Base-by-base conservation (phyloP, 2,329 filamentous ascomycete species). In the Hortaea werneckii region DNA sequence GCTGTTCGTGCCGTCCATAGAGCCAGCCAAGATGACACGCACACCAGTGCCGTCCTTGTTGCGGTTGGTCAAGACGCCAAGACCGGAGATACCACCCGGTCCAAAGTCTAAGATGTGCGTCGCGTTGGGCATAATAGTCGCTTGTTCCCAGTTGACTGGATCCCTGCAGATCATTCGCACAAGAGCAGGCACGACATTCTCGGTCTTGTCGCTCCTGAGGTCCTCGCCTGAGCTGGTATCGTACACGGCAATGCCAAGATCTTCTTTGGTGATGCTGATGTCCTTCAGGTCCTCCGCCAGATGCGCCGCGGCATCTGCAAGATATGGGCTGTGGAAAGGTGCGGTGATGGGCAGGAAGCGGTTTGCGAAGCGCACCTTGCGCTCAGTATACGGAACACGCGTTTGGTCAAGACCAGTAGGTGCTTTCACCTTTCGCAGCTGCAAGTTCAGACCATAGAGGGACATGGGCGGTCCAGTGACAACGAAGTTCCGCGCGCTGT, bases 21-120 rank as follows among this genome's bases (percentile, higher is more conserved):
- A 79, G 52, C 94, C 92, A 38, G 88, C 92, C 48, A 98, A 77
- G 54, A 98, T 95, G 54, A 98, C 89, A 50, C 90, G 87, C 32
- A 98, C 92, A 59, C 92, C 92, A 47, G 88, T 96, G 52, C 92
- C 92, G 66, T 98, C 94, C 74, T 98, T 98, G 77, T 96, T 98
- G 59, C 92, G 87, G 75, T 94, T 96, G 47, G 92, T 98, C 53
- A 98, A 74, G 40, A 94, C 86, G 61, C 92, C 94, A 20, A 98
- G 82, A 53, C 94, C 94, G 26, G 92, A 98, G 54, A 96, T 92
- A 51, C 92, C 94, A 60, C 92, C 92, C 20, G 92, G 92, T 40
- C 94, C 92, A 58, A 98, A 96, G 70, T 98, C 92, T 43, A 98
- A 73, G 46, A 98, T 86, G 65, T 98, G 92, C 3, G 90, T 95